These are phyloP conservation scores for Aspergillus proliferans DNA, from an alignment of 2,329 filamentous ascomycete species.

Conservation along the genomic window DNA sequence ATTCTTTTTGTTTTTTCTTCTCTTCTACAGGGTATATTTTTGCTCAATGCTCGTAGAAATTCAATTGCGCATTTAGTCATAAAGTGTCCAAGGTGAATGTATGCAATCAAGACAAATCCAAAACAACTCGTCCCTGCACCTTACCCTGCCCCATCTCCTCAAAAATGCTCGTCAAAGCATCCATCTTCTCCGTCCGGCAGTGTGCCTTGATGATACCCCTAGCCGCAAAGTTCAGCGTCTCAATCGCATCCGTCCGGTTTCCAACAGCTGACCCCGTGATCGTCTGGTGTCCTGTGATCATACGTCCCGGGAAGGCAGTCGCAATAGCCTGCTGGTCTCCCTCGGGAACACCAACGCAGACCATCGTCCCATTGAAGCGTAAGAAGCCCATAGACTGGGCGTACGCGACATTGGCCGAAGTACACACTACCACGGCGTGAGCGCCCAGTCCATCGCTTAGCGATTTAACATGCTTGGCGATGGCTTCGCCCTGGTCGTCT, in stretches of 20 bases:
- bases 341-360: conserved; percentile 49
- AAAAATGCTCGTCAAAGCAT: conserved; percentile 41
- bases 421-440: conserved; percentile 55
- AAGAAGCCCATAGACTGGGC: conserved; percentile 44
- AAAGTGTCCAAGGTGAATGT: not conserved
- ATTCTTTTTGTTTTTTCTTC: conserved; percentile 1
- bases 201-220: conserved; percentile 44
- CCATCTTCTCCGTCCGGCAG: conserved; percentile 43
- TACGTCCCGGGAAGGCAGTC: conserved; percentile 35
- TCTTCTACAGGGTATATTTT: not conserved
- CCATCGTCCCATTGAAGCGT: conserved; percentile 45
- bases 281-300: conserved; percentile 40
- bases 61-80: not conserved
- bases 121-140: conserved; percentile 43
- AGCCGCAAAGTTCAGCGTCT: conserved; percentile 44
- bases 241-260: conserved; percentile 46
- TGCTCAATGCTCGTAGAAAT: not conserved
- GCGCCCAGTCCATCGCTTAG: conserved; percentile 55
- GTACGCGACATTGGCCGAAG: conserved; percentile 46
- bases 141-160: conserved; percentile 40
- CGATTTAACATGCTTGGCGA: conserved; percentile 51
- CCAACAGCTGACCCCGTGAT: conserved; percentile 49
- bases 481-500: conserved; percentile 43
- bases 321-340: conserved; percentile 41
- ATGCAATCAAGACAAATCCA: conserved; percentile 32